These are phyloP conservation scores for Basipetospora chlamydospora DNA, from an alignment of 2,329 filamentous ascomycete species.

Conservation along the genomic window DNA sequence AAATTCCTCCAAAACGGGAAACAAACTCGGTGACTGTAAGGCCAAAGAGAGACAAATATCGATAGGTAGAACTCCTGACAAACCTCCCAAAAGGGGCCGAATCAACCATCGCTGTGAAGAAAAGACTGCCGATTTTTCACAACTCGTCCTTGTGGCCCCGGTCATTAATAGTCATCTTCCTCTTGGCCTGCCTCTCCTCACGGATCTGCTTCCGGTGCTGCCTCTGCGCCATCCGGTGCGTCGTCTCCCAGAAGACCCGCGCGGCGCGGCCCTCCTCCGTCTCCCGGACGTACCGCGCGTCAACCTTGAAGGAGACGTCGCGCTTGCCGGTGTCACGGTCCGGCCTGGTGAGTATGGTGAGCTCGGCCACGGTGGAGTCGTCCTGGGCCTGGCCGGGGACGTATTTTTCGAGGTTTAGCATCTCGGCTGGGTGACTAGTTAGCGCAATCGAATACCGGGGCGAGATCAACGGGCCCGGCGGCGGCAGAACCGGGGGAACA, in stretches of 20 bases:
- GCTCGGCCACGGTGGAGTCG: conserved; percentile 1
- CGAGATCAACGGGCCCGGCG: no score
- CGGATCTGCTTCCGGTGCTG: conserved; percentile 20
- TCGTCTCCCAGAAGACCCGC: conserved; percentile 4
- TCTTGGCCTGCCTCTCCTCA: conserved; percentile 34
- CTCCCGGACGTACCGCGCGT: conserved; percentile 4
- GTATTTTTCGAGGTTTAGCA: conserved; percentile 2
- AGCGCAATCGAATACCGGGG: no score
- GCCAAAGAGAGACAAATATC: no score
- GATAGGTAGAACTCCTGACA: no score
- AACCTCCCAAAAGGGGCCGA: no score
- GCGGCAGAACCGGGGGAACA: no score
- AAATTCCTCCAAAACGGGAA: no score
- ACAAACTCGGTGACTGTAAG: no score
- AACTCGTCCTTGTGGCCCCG: conserved; percentile 5
- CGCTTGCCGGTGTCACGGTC: conserved; percentile 2
- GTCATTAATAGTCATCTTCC: conserved; percentile 28
- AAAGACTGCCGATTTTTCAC: background rate
- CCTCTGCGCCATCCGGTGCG: background rate
- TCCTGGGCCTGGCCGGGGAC: background rate
- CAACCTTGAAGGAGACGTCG: conserved; percentile 4
- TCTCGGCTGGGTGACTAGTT: background rate
- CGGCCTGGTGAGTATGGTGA: background rate
- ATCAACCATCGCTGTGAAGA: no score
- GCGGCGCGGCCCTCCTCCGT: conserved; percentile 5